Evolutionary conservation across 768 basidiomycete species (phyloP).

Genomic region (Rhizopogon vulgaris): DNA sequence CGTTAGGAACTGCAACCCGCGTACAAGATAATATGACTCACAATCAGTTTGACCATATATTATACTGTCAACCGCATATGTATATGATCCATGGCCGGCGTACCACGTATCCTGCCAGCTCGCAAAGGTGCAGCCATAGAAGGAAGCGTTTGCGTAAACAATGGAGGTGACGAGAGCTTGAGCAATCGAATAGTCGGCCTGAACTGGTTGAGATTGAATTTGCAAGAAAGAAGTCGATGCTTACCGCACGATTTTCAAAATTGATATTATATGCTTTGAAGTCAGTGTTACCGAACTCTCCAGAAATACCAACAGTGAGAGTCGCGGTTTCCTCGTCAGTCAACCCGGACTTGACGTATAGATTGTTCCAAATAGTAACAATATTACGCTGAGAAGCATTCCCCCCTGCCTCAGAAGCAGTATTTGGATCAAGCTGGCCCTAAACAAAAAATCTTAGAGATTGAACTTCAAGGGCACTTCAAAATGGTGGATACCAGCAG

Average conservation of each 20-base stretch:
- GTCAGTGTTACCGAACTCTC: constrained; percentile 47
- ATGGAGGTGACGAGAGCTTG: constrained; percentile 60
- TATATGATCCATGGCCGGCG: constrained; percentile 51
- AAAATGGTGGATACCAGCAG: constrained; percentile 16
- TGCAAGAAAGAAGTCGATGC: constrained; percentile 4
- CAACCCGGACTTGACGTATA: constrained; percentile 39
- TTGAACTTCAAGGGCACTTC: neutral
- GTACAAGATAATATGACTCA: constrained; percentile 19
- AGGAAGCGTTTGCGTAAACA: constrained; percentile 61
- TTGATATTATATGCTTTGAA: constrained; percentile 63
- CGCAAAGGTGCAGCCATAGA: constrained; percentile 53
- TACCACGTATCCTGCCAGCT: constrained; percentile 68
- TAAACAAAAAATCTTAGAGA: neutral
- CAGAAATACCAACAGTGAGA: constrained; percentile 41
- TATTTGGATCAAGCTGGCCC: constrained; percentile 39
- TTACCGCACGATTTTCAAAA: constrained; percentile 54
- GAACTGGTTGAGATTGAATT: neutral
- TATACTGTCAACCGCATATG: constrained; percentile 55
- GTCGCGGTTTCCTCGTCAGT: constrained; percentile 57
- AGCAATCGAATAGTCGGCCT: constrained; percentile 52
- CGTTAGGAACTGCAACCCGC: neutral
- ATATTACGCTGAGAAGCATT: constrained; percentile 37
- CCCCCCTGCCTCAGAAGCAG: constrained; percentile 32
- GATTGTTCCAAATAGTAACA: constrained; percentile 47
- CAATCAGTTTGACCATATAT: constrained; percentile 64